Conservation (phyloP, 768 basidiomycete species). For the Scleroderma citrinum region DNA sequence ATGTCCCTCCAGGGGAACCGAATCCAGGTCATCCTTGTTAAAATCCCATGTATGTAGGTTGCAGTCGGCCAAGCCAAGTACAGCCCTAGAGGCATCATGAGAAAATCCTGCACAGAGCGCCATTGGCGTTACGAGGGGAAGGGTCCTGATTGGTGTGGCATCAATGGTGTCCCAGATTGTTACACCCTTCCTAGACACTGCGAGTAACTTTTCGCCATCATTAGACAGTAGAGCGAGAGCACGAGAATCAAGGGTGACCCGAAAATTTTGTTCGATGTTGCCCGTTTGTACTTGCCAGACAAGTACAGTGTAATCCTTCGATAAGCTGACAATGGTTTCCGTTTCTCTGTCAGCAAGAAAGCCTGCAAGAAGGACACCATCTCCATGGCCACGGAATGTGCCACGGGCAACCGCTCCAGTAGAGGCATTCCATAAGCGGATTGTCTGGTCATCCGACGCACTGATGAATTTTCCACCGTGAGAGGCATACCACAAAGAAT, state of each 20-base stretch:
- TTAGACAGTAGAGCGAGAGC: neutral
- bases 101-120: slow-evolving; percentile 5
- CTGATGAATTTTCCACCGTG: slow-evolving; percentile 1
- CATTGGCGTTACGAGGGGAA: neutral
- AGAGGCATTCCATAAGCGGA: slow-evolving; percentile 8
- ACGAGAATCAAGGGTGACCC: neutral
- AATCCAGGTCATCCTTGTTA: neutral
- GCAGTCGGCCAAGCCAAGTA: slow-evolving; percentile 11
- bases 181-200: neutral
- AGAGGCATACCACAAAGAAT: slow-evolving; percentile 2
- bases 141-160: neutral
- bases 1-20: neutral
- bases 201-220: neutral
- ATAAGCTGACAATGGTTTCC: slow-evolving; percentile 7
- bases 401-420: neutral
- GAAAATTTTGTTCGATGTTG: neutral
- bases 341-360: slow-evolving; percentile 1
- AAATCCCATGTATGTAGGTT: slow-evolving; percentile 10
- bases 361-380: neutral
- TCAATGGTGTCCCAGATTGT: neutral
- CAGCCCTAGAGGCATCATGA: slow-evolving; percentile 1
- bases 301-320: slow-evolving; percentile 2
- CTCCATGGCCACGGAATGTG: neutral
- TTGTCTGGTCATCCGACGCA: slow-evolving; percentile 6
- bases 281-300: slow-evolving; percentile 8